Conservation (phyloP, 495 filamentous ascomycete genomes). For the Apiosordaria backusii region DNA sequence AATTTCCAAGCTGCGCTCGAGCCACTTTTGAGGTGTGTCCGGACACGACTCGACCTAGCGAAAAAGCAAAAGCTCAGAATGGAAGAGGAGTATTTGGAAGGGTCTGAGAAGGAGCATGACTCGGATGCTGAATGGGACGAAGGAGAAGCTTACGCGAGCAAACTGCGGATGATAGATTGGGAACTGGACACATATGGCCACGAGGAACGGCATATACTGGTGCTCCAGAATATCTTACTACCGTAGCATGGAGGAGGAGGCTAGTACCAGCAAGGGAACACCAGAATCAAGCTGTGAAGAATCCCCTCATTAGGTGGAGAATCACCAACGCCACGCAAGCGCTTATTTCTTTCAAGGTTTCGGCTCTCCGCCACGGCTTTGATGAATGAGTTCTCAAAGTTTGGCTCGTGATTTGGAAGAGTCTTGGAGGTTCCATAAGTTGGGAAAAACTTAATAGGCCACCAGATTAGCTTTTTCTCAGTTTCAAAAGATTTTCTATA, state of each 20-base stretch:
- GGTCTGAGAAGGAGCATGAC: background rate
- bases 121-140: background rate
- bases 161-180: background rate
- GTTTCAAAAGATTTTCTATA: background rate
- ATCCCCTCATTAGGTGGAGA: background rate
- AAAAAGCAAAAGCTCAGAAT: background rate
- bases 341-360: background rate
- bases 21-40: background rate
- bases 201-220: no score
- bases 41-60: background rate
- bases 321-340: background rate
- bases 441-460: background rate
- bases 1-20: no score
- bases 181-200: background rate
- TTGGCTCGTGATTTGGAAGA: background rate
- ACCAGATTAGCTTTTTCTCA: background rate
- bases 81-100: background rate
- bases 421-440: background rate
- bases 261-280: background rate
- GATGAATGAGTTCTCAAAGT: background rate
- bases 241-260: no score
- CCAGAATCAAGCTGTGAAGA: background rate
- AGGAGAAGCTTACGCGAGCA: background rate
- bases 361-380: background rate
- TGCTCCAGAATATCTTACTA: no score